Conservation (phyloP, 23 red algal genomes). For the Gracilaria vermiculophylla region DNA sequence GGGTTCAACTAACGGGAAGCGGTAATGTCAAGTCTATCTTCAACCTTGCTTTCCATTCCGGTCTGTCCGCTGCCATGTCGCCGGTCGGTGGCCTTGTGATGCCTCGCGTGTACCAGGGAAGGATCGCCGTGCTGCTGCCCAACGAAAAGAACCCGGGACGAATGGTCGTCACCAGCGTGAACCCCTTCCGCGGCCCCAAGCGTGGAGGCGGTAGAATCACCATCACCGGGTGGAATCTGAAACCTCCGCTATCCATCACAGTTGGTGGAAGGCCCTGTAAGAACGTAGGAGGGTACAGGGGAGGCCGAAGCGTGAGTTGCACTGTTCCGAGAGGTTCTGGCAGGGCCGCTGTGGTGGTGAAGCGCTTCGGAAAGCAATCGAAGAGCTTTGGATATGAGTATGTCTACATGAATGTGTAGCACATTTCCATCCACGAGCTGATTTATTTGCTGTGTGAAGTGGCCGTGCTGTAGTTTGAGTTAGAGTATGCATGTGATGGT, state of each 20-base stretch:
- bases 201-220: constrained; percentile 56
- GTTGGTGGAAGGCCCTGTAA: constrained; percentile 60
- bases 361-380: constrained; percentile 32
- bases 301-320: constrained; percentile 62
- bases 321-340: constrained; percentile 38
- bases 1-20: constrained; percentile 22
- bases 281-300: constrained; percentile 27
- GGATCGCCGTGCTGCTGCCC: constrained; percentile 55
- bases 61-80: constrained; percentile 49
- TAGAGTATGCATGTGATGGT: too few species aligned
- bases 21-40: constrained; percentile 44
- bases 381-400: constrained; percentile 67
- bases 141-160: constrained; percentile 56
- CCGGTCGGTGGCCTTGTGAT: constrained; percentile 62
- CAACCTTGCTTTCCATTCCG: constrained; percentile 52
- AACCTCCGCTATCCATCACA: constrained; percentile 33
- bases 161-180: constrained; percentile 65
- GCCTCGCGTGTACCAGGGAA: constrained; percentile 71
- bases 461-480: too few species aligned
- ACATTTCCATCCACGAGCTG: too few species aligned
- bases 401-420: constrained; percentile 71
- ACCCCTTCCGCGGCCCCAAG: constrained; percentile 70
- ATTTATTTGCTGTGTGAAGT: too few species aligned
- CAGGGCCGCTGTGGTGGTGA: constrained; percentile 45
- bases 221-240: constrained; percentile 65